Base-by-base conservation (phyloP, 2,329 filamentous ascomycete species). In the Neocatenulostroma microsporum region DNA sequence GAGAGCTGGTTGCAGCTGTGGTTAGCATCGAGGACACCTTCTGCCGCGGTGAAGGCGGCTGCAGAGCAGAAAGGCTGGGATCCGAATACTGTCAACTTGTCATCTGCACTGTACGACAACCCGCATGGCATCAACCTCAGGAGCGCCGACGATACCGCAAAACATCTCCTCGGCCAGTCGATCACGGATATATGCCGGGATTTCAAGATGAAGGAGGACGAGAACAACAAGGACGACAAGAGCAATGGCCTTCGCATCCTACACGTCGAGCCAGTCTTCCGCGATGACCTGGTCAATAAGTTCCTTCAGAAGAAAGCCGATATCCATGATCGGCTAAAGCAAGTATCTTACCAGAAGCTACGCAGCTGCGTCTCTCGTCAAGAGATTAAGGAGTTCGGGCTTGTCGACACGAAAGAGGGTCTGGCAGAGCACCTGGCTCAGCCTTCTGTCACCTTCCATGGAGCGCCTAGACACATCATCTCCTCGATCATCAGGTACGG, bases 401-500 rank as follows among this genome's bases (percentile, higher is more conserved):
- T 33, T 15, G 15, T 24, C 1, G 39, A 45, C 20, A 36, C 36
- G 34, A 53, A 47, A 9, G 53, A 62, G 29, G 53, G 58, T 19
- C 44, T 66, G 4, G 50, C 63, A 0, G 54, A 64, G 13, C 50
- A 64, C 27, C 50, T 70, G 15, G 39, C 50, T 9, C 52, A 49
- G 20, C 61, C 62, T 3, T 47, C 48, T 9, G 41, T 64, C 10
- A 66, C 62, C 2, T 69, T 62, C 37, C 64, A 70, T 18, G 44
- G 44, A 13, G 38, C 44, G 8, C 41, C 41, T 18, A 27, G 38
- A 19, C 21, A 26, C 5, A 48, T 49, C 4, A 57, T 69, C 3
- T 54, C 61, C 3, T 65, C 61, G 2, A 70, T 70, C 27, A 59
- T 70, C 10, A 60, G 62, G 9, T 49, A 66, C 39, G 66, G 65